Percentiles rank a stretch among this genome's conserved stretches.
Conservation (phyloP, 176 grass and related monocot species). For the Ampelocalamus luodianensis region DNA sequence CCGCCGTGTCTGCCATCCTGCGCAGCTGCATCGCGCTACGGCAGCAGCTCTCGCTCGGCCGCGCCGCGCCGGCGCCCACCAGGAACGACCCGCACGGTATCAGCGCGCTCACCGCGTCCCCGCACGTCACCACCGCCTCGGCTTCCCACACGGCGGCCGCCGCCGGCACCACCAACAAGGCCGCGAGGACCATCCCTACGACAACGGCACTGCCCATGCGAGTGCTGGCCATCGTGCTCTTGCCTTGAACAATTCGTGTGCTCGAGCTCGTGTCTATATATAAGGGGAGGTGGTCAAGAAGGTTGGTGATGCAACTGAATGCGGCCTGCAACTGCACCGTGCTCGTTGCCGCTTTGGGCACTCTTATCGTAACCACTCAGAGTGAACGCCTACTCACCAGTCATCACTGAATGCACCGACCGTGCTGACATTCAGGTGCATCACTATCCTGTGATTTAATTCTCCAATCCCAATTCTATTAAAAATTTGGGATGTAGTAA, state of each 20-base stretch:
- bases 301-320: slow-evolving; percentile 38
- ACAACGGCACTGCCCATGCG: not conserved
- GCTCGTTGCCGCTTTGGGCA: slow-evolving; percentile 5
- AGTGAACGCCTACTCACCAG: not conserved
- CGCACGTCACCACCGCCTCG: slow-evolving; percentile 30
- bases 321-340: not conserved
- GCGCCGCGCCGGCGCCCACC: slow-evolving; percentile 31
- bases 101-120: slow-evolving; percentile 51
- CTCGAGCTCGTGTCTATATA: slow-evolving; percentile 8
- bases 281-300: slow-evolving; percentile 38
- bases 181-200: not conserved
- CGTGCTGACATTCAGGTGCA: not conserved
- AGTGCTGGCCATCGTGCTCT: not conserved
- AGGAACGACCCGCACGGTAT: slow-evolving; percentile 57
- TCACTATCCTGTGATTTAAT: not conserved
- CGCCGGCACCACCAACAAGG: not conserved
- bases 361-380: not conserved
- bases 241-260: not conserved
- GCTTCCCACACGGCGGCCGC: not conserved
- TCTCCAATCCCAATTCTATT: no score
- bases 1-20: slow-evolving; percentile 44
- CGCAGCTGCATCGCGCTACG: slow-evolving; percentile 46
- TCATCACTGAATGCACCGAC: not conserved
- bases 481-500: no score
- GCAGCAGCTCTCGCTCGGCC: slow-evolving; percentile 55